Percentiles rank a stretch among this genome's conserved stretches.
phyloP scores from a whole-genome alignment of 768 basidiomycete genomes.

The Fomitopsis serialis region DNA sequence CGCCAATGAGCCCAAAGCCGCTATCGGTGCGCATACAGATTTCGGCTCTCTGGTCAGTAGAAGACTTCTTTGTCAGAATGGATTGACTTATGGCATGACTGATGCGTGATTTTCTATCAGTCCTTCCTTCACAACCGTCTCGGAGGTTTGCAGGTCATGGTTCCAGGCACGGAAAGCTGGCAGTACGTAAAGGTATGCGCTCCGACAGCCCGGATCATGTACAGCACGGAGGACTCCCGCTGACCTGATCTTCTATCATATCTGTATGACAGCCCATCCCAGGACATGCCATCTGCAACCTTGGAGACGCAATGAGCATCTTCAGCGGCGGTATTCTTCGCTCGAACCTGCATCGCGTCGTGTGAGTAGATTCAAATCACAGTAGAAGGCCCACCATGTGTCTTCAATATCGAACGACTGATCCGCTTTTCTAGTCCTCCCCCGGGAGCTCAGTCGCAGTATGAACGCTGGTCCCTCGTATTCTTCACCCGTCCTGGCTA shows the following conservation, averaged over 20 bases:
- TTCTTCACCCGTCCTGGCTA: constrained; percentile 65
- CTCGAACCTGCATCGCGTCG: constrained; percentile 62
- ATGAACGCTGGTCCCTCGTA: constrained; percentile 62
- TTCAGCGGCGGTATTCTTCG: constrained; percentile 61
- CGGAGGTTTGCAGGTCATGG: constrained; percentile 65
- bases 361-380: constrained; percentile 40
- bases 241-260: no score
- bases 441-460: constrained; percentile 46
- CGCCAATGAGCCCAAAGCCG: constrained; percentile 15
- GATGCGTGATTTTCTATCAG: constrained; percentile 28
- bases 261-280: constrained; percentile 20
- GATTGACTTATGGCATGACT: constrained; percentile 28
- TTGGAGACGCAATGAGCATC: constrained; percentile 54
- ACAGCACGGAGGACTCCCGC: no score
- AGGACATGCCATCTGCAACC: constrained; percentile 28
- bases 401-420: not conserved
- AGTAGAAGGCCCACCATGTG: not conserved
- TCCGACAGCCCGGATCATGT: not conserved
- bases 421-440: constrained; percentile 32
- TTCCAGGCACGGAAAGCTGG: constrained; percentile 57
- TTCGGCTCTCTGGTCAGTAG: constrained; percentile 29
- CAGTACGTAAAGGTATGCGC: constrained; percentile 53
- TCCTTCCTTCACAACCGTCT: constrained; percentile 67
- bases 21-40: constrained; percentile 31
- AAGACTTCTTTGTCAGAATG: constrained; percentile 14